Conservation (phyloP, 306 rosid species). For the Hippophae tibetana region DNA sequence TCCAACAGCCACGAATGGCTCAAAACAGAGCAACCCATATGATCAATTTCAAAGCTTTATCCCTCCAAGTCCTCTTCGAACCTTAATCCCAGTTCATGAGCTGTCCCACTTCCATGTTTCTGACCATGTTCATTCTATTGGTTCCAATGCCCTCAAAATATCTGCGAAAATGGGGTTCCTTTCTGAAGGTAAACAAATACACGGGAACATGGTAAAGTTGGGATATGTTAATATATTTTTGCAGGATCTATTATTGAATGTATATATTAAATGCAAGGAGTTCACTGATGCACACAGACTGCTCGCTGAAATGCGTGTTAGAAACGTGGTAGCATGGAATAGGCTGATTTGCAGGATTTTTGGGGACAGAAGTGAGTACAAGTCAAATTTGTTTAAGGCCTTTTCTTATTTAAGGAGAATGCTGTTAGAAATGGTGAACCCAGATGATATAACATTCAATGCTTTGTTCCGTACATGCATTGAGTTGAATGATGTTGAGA, state of each 20-base stretch:
- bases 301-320: conserved; percentile 57
- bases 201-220: conserved; percentile 45
- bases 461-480: conserved; percentile 42
- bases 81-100: conserved; percentile 20
- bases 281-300: conserved; percentile 31
- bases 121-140: conserved; percentile 22
- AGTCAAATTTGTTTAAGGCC: conserved; percentile 14
- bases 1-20: conserved; percentile 17
- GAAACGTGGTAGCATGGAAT: conserved; percentile 71
- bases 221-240: conserved; percentile 40
- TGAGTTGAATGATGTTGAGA: conserved; percentile 27
- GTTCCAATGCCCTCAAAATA: conserved; percentile 46
- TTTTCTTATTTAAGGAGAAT: conserved; percentile 46
- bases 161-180: conserved; percentile 40
- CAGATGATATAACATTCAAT: conserved; percentile 49
- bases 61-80: conserved; percentile 20
- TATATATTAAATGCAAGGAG: conserved; percentile 39
- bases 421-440: conserved; percentile 40
- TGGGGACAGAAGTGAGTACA: conserved; percentile 14
- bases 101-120: conserved; percentile 30
- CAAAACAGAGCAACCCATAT: conserved; percentile 17
- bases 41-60: conserved; percentile 3
- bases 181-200: conserved; percentile 50
- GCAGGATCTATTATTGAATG: conserved; percentile 42
- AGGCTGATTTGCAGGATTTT: conserved; percentile 43